These are phyloP conservation scores for Taiozyma sp. DNA, from an alignment of 1,139 yeast species.

Conservation along the genomic window DNA sequence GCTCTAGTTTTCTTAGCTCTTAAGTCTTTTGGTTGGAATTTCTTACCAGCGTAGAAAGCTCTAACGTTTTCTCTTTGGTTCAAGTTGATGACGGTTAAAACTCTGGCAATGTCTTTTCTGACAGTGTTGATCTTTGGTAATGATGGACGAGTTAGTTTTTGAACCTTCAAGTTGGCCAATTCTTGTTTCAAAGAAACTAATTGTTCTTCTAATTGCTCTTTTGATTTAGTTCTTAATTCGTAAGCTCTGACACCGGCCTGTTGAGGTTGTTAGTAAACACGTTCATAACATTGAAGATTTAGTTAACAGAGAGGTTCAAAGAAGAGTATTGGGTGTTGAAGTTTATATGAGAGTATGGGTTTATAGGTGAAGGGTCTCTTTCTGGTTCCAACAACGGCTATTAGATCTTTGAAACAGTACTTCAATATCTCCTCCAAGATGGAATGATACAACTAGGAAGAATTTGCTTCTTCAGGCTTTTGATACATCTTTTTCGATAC, in stretches of 20 bases:
- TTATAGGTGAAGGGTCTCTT: background rate
- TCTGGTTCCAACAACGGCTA: too few relatives aligned
- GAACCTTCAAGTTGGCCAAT: slow-evolving; percentile 94
- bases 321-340: background rate
- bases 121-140: slow-evolving; percentile 94
- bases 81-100: slow-evolving; percentile 93
- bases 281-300: background rate
- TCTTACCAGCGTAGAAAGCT: slow-evolving; percentile 94
- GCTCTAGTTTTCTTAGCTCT: slow-evolving; percentile 99
- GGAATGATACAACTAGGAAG: too few relatives aligned
- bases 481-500: too few relatives aligned
- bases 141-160: slow-evolving; percentile 87
- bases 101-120: slow-evolving; percentile 98
- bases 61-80: slow-evolving; percentile 95
- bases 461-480: too few relatives aligned
- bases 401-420: too few relatives aligned
- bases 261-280: slow-evolving; percentile 16
- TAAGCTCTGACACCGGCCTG: slow-evolving; percentile 91
- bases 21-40: slow-evolving; percentile 97
- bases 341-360: background rate
- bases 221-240: slow-evolving; percentile 97
- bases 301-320: background rate
- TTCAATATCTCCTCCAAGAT: too few relatives aligned
- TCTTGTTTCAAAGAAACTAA: slow-evolving; percentile 96
- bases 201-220: slow-evolving; percentile 93